These are phyloP conservation scores for Lotmaria passim DNA, from an alignment of 208 protist genomes.

Conservation along the genomic window DNA sequence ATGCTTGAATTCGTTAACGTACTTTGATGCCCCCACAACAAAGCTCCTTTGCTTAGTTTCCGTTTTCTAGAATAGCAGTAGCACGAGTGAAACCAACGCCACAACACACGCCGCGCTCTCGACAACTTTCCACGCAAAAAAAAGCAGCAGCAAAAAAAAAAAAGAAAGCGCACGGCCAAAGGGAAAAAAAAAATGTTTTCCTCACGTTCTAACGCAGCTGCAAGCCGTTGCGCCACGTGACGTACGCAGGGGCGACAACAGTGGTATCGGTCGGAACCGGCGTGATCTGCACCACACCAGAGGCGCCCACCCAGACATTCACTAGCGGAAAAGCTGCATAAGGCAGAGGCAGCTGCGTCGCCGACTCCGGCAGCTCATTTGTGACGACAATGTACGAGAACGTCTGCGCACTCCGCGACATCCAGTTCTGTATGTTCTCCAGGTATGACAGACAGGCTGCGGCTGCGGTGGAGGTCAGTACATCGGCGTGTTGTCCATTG, in stretches of 20 bases:
- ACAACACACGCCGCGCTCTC: too few species aligned
- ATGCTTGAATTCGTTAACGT: too few species aligned
- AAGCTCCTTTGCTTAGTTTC: too few species aligned
- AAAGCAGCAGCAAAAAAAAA: too few species aligned
- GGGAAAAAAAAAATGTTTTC: neutral
- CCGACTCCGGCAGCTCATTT: slow-evolving; percentile 35
- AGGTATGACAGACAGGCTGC: slow-evolving; percentile 41
- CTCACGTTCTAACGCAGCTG: slow-evolving; percentile 2
- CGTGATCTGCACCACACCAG: slow-evolving; percentile 51
- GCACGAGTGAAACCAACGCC: too few species aligned
- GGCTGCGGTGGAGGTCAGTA: slow-evolving; percentile 11
- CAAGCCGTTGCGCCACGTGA: slow-evolving; percentile 53
- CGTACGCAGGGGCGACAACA: slow-evolving; percentile 16
- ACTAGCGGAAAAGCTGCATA: slow-evolving; percentile 61
- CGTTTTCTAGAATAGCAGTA: too few species aligned
- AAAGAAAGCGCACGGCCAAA: neutral
- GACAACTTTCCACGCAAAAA: too few species aligned
- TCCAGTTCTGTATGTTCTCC: slow-evolving; percentile 50
- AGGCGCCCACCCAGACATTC: slow-evolving; percentile 40
- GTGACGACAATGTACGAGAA: slow-evolving; percentile 62
- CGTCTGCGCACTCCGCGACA: slow-evolving; percentile 6
- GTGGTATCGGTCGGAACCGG: slow-evolving; percentile 28
- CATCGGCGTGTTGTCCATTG: slow-evolving; percentile 5
- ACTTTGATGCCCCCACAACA: too few species aligned
- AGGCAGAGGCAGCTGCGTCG: slow-evolving; percentile 37